phyloP scores from a whole-genome alignment of 768 basidiomycete species.

The Leccinum barrowsii region DNA sequence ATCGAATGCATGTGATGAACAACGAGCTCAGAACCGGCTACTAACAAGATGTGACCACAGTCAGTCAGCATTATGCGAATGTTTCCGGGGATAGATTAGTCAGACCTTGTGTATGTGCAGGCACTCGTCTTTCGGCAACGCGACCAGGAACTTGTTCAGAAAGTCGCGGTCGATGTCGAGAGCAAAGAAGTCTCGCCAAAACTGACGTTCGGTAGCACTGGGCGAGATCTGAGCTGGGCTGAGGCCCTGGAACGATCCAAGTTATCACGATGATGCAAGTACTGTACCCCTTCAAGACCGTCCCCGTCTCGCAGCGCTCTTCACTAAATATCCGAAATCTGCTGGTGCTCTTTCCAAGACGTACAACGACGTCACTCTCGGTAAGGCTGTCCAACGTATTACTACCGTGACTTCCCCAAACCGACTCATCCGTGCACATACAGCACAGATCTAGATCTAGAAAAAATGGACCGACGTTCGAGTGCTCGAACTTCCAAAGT shows the following conservation, averaged over 20 bases:
- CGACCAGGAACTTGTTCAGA: conserved; percentile 38
- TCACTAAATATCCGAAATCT: conserved; percentile 59
- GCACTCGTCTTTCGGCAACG: conserved; percentile 47
- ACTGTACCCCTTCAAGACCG: conserved; percentile 1
- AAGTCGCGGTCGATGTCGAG: conserved; percentile 51
- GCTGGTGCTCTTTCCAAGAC: conserved; percentile 67
- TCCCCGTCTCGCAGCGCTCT: conserved; percentile 40
- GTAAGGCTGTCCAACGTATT: conserved; percentile 29
- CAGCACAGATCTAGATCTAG: conserved; percentile 46
- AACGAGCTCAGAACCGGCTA: conserved; percentile 49
- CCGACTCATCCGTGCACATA: neutral
- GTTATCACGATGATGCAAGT: too few relatives aligned
- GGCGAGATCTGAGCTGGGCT: conserved; percentile 43
- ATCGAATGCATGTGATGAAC: conserved; percentile 44
- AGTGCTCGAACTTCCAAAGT: conserved; percentile 55
- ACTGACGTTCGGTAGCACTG: conserved; percentile 39
- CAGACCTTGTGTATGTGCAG: conserved; percentile 50
- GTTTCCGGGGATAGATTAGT: neutral
- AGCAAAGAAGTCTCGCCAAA: conserved; percentile 52
- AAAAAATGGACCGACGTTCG: conserved; percentile 59
- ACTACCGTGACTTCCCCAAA: neutral
- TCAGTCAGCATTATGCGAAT: too few relatives aligned
- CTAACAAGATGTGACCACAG: conserved; percentile 25
- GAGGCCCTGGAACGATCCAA: conserved; percentile 33
- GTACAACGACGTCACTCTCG: conserved; percentile 68